Evolutionary conservation across 2,329 filamentous ascomycete species (phyloP).

Genomic region (Penicillium sp.): DNA sequence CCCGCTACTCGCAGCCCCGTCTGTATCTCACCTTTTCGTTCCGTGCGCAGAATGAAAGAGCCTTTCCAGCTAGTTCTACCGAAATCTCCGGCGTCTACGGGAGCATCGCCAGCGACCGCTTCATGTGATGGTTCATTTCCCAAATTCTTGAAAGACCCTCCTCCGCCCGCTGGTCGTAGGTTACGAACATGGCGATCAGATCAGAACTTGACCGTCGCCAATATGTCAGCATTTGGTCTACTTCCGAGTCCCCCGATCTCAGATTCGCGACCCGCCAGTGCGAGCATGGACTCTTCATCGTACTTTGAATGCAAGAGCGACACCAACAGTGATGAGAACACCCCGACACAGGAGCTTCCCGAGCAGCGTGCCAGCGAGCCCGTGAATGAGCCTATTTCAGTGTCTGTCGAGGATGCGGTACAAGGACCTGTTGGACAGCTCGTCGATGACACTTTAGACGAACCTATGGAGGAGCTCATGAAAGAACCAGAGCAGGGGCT

Average conservation of each 20-base stretch:
- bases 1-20: conserved; percentile 25
- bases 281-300: conserved; percentile 26
- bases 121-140: conserved; percentile 24
- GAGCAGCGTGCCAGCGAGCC: neutral
- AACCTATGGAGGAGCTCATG: neutral
- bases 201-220: conserved; percentile 32
- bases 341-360: conserved; percentile 5
- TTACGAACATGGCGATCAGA: conserved; percentile 38
- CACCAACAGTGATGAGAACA: neutral
- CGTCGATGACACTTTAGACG: neutral
- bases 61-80: conserved; percentile 39
- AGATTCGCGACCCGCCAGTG: conserved; percentile 29
- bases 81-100: conserved; percentile 29
- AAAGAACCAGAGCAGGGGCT: neutral
- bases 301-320: conserved; percentile 24
- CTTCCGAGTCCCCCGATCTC: conserved; percentile 39
- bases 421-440: neutral
- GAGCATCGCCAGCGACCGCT: conserved; percentile 28
- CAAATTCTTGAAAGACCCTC: conserved; percentile 18
- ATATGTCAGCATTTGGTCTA: conserved; percentile 34
- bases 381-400: neutral
- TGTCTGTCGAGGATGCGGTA: neutral
- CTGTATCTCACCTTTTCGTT: conserved; percentile 39
- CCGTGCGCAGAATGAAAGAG: conserved; percentile 40
- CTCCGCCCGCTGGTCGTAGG: conserved; percentile 23